phyloP scores from a whole-genome alignment of 2,329 filamentous ascomycete genomes.

The Colletotrichum cordylinicola region DNA sequence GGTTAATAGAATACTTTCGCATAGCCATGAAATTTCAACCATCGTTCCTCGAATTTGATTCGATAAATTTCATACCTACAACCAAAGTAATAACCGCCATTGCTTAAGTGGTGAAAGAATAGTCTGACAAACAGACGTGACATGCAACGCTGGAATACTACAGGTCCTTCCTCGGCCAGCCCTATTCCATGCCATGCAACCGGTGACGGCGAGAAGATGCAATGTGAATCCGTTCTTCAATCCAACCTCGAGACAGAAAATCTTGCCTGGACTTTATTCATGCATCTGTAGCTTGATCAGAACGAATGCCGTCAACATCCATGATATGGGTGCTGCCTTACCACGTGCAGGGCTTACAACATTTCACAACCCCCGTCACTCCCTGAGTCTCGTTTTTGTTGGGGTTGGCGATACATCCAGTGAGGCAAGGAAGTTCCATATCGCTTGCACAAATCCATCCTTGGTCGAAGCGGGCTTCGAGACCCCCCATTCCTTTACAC shows the following conservation, averaged over 20 bases:
- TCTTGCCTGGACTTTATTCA: not conserved
- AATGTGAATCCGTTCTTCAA: not conserved
- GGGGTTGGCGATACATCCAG: not conserved
- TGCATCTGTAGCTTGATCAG: not conserved
- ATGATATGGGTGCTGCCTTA: not conserved
- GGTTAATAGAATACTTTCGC: not conserved
- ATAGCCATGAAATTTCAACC: not conserved
- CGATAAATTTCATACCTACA: not conserved
- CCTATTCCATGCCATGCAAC: accelerated
- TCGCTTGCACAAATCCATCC: not conserved
- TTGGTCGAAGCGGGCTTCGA: not conserved
- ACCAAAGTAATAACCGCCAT: not conserved
- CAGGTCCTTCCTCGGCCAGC: not conserved
- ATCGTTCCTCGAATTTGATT: not conserved
- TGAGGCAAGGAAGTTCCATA: not conserved
- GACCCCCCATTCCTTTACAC: not conserved
- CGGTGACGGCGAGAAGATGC: not conserved
- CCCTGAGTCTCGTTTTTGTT: not conserved
- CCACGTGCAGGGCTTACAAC: accelerated
- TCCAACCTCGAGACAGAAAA: not conserved
- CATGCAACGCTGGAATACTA: not conserved
- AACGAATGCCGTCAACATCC: not conserved
- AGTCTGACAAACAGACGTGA: no score
- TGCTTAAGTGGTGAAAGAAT: no score
- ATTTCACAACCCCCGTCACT: not conserved